Conservation (phyloP, 2,329 filamentous ascomycete species). For the Byssoonygena ceratinophila region DNA sequence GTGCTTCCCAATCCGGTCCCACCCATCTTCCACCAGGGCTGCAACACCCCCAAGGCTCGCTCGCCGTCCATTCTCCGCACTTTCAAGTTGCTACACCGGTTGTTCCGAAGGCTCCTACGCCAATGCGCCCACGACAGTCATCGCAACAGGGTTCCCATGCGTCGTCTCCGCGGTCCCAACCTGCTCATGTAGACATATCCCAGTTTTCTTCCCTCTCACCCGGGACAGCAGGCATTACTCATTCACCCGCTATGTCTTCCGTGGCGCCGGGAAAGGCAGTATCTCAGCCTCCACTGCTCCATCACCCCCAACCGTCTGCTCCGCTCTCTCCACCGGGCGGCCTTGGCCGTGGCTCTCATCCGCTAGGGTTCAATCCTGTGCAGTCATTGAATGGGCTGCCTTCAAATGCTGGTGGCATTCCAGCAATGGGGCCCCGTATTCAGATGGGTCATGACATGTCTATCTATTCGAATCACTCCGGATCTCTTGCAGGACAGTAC, state of each 20-base stretch:
- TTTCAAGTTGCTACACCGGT: slow-evolving; percentile 68
- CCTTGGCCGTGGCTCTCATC: slow-evolving; percentile 49
- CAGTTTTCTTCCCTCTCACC: slow-evolving; percentile 51
- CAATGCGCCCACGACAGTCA: slow-evolving; percentile 61
- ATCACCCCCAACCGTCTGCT: slow-evolving; percentile 50
- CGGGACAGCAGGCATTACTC: slow-evolving; percentile 51
- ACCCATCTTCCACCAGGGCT: slow-evolving; percentile 46
- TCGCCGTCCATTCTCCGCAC: slow-evolving; percentile 62
- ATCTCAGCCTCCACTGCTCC: slow-evolving; percentile 41
- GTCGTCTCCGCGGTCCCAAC: slow-evolving; percentile 51
- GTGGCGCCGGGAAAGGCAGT: slow-evolving; percentile 51
- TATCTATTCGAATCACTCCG: slow-evolving; percentile 44
- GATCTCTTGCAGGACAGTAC: slow-evolving; percentile 45
- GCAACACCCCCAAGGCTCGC: slow-evolving; percentile 43
- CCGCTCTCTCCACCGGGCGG: slow-evolving; percentile 55
- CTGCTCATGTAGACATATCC: slow-evolving; percentile 46
- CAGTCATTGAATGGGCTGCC: slow-evolving; percentile 48
- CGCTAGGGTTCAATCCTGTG: slow-evolving; percentile 41
- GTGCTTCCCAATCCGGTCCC: slow-evolving; percentile 50
- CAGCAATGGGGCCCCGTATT: slow-evolving; percentile 43
- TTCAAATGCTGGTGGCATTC: slow-evolving; percentile 46
- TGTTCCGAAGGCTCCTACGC: slow-evolving; percentile 70
- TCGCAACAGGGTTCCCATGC: slow-evolving; percentile 68
- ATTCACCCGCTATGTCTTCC: slow-evolving; percentile 55
- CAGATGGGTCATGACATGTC: slow-evolving; percentile 44